phyloP scores from a whole-genome alignment of 2,329 filamentous ascomycete genomes.

The Pseudogymnoascus sp. region DNA sequence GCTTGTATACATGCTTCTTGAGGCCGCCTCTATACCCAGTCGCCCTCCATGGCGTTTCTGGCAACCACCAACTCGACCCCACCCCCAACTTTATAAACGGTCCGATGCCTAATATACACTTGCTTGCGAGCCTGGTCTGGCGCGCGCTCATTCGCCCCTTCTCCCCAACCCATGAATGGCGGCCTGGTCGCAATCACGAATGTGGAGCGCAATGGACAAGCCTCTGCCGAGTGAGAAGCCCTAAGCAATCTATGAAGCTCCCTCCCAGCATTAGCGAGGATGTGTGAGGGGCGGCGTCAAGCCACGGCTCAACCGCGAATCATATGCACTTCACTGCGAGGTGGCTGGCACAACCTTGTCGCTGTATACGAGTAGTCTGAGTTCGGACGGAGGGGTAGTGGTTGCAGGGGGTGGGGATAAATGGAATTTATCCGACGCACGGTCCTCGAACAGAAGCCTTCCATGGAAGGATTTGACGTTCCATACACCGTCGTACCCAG shows the following conservation, averaged over 20 bases:
- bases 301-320: background rate
- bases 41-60: background rate
- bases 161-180: background rate
- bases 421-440: background rate
- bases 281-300: background rate
- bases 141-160: background rate
- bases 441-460: constrained; percentile 6
- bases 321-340: background rate
- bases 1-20: background rate
- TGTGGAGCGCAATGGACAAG: constrained; percentile 3
- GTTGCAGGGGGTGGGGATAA: background rate
- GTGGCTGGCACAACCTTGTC: background rate
- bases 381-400: background rate
- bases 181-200: background rate
- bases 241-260: background rate
- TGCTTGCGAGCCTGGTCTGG: background rate
- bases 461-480: background rate
- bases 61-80: background rate
- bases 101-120: constrained; percentile 6
- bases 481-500: background rate
- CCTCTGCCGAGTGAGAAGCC: constrained; percentile 1
- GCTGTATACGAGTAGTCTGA: background rate
- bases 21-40: background rate
- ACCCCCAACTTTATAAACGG: constrained; percentile 4
- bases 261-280: background rate